phyloP scores from a whole-genome alignment of 148 eudicot species.

The Rhododendron griersonianum region DNA sequence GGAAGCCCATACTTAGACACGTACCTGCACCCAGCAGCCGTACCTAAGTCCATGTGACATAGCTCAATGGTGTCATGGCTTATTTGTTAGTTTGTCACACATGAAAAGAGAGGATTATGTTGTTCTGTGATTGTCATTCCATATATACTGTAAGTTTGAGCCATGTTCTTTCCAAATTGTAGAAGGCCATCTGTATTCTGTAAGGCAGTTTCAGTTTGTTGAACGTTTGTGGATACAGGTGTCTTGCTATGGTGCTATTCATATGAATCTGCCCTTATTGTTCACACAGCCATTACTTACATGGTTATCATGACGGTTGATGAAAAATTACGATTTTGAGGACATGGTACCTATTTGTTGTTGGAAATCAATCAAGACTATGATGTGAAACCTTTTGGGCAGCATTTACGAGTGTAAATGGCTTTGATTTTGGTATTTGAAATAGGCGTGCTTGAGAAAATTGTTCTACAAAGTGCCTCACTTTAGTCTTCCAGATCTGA shows the following conservation, averaged over 20 bases:
- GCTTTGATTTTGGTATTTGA: neutral
- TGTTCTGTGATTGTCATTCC: neutral
- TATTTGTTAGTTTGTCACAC: neutral
- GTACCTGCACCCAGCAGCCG: neutral
- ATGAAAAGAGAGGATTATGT: neutral
- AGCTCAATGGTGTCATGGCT: neutral
- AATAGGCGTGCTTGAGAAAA: neutral
- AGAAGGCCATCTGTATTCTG: neutral
- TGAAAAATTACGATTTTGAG: neutral
- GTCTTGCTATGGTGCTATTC: neutral
- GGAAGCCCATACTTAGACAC: neutral
- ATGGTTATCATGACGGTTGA: neutral
- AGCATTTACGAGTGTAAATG: neutral
- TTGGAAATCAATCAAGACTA: neutral
- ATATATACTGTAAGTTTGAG: neutral
- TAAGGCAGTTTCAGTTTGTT: neutral
- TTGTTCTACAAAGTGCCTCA: neutral
- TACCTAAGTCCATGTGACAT: neutral
- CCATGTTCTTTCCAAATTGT: neutral
- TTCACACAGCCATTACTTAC: neutral
- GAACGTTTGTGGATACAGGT: neutral
- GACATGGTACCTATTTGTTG: neutral
- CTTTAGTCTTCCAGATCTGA: neutral
- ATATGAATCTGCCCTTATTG: neutral
- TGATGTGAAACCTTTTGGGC: neutral